Conservation (phyloP, 768 basidiomycete species). For the Termitomyces sp. region DNA sequence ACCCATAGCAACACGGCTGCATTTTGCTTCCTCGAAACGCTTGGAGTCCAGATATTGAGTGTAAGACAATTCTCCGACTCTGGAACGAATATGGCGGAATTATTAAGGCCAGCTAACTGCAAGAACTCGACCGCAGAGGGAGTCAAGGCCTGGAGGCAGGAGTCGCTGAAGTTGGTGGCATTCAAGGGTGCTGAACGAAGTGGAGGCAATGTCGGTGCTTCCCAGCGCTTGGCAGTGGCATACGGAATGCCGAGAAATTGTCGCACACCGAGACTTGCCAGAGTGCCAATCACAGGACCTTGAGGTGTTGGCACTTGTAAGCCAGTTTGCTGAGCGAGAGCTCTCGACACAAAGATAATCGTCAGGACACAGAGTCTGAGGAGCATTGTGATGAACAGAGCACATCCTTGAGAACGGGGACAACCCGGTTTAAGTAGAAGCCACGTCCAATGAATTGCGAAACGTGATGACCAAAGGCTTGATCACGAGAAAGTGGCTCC, state of each 20-base stretch:
- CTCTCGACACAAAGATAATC: neutral
- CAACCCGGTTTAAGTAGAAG: neutral
- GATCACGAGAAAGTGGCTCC: slow-evolving; percentile 1
- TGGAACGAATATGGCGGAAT: slow-evolving; percentile 22
- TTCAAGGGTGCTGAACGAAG: slow-evolving; percentile 17
- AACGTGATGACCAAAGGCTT: neutral
- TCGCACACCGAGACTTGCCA: slow-evolving; percentile 24
- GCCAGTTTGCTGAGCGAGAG: slow-evolving; percentile 10
- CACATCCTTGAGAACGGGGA: neutral
- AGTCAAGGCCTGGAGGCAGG: slow-evolving; percentile 26
- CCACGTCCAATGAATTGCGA: neutral
- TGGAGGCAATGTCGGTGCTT: slow-evolving; percentile 24
- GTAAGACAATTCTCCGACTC: slow-evolving; percentile 34
- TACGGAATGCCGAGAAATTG: slow-evolving; percentile 35
- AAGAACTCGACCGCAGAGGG: slow-evolving; percentile 21
- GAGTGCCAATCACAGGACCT: slow-evolving; percentile 27
- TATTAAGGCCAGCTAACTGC: slow-evolving; percentile 18
- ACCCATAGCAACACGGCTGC: slow-evolving; percentile 36
- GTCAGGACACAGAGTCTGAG: neutral
- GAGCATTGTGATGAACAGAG: slow-evolving; percentile 14
- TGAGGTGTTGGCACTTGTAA: slow-evolving; percentile 26
- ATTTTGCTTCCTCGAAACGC: slow-evolving; percentile 24
- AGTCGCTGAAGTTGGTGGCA: slow-evolving; percentile 27
- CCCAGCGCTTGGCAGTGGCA: slow-evolving; percentile 30
- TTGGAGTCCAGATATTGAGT: slow-evolving; percentile 38